Percentiles rank a stretch among this genome's conserved stretches.
phyloP scores from a whole-genome alignment of 164 flowering plant genomes.

The Liquidambar formosana region DNA sequence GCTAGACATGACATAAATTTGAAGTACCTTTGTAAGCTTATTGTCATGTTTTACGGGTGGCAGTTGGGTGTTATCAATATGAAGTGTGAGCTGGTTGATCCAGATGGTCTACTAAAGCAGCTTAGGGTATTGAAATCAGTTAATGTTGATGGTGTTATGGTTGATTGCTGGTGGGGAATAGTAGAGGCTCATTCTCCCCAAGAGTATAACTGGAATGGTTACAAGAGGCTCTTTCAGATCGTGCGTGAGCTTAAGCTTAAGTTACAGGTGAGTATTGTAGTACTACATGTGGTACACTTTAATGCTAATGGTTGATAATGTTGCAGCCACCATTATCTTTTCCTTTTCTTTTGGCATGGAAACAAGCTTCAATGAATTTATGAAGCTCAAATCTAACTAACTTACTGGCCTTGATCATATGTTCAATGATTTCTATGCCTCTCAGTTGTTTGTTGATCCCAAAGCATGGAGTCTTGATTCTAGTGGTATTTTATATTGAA shows the following conservation, averaged over 20 bases:
- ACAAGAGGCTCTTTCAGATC: constrained; percentile 78
- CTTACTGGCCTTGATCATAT: too few relatives aligned
- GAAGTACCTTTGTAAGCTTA: not conserved
- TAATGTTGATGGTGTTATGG: constrained; percentile 88
- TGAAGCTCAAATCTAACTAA: too few relatives aligned
- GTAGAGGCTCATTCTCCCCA: constrained; percentile 90
- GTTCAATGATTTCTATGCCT: too few relatives aligned
- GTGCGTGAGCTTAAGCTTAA: constrained; percentile 79
- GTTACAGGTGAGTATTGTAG: constrained; percentile 59
- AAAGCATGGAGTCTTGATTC: too few relatives aligned
- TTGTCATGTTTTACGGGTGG: constrained; percentile 8
- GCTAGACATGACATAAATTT: not conserved
- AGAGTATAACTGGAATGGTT: constrained; percentile 92
- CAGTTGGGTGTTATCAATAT: constrained; percentile 85
- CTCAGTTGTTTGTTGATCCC: too few relatives aligned
- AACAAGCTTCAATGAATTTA: too few relatives aligned
- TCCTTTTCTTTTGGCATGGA: too few relatives aligned
- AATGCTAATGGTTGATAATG: not conserved
- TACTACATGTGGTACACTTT: not conserved
- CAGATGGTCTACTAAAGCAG: constrained; percentile 77
- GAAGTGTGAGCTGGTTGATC: constrained; percentile 88
- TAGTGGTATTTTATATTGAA: too few relatives aligned
- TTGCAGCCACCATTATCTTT: not conserved
- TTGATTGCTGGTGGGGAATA: constrained; percentile 99
- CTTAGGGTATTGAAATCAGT: constrained; percentile 68